Evolutionary conservation across 106 monocot species (phyloP), one percentile per base, ranked within the genome.

Genomic region (Alisma plantagoaquatica): DNA sequence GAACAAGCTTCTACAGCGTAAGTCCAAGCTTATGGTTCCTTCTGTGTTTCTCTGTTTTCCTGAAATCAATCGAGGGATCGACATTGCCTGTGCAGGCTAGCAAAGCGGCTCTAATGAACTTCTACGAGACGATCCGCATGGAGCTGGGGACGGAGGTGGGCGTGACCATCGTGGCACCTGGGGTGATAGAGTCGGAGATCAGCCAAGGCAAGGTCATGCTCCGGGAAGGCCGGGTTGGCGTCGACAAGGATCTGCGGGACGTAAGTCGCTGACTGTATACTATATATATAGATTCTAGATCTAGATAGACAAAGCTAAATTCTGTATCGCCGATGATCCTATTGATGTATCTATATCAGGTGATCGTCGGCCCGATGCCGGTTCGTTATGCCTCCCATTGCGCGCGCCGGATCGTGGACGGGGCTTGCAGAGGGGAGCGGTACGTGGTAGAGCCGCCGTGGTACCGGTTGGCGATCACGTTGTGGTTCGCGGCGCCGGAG

Each of bases 1-100:
- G 74, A 38, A 74, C 72, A 81, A 81, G 81, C 43, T 72, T 81
- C 54, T 87, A 87, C 56, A 78, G 68, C 62, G 81, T 86, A 81
- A 19, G 29, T 43, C 14, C 21, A 38, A 7, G 35, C 9, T 7
- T 14, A 7, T 38, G 35, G 35, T n/a, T 38, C 9, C 6, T 38
- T 38, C 35, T 38, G 35, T 7, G 35, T 38, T 38, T 38, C 14
- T 38, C 9, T 38, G 14, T 38, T 6, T 38, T 6, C 35, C 14
- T 38, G 35, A 38, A n/a, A n/a, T n/a, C 14, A 6, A 38, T 38
- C 14, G 35, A 7, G 35, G 6, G 35, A 7, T 38, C 14, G 35
- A 7, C 14, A 38, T 25, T 54, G n/a, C 8, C n/a, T 30, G 22
- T 14, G 59, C 29, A 82, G 87, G 87, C 87, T 23, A 74, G 70